Conservation (phyloP, 2,329 filamentous ascomycete genomes). For the Penicillium sp. region DNA sequence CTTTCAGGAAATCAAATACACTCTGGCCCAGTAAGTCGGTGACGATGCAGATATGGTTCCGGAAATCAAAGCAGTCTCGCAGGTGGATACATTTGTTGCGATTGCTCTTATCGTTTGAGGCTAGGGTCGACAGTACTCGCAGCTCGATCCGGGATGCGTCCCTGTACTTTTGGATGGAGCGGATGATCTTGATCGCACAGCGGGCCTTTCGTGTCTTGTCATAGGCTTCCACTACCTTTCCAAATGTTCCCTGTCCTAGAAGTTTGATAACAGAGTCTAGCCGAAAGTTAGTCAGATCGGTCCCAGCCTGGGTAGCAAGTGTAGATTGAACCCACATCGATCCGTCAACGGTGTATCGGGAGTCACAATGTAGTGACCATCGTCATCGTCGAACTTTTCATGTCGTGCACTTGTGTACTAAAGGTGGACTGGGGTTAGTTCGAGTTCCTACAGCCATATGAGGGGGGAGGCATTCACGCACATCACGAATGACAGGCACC, state of each 20-base stretch:
- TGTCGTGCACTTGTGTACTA: constrained; percentile 52
- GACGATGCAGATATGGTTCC: constrained; percentile 90
- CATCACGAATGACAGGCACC: constrained; percentile 60
- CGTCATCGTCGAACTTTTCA: constrained; percentile 88
- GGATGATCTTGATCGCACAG: constrained; percentile 96
- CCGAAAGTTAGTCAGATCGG: constrained; percentile 12
- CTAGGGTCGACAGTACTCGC: constrained; percentile 84
- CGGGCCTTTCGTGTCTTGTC: constrained; percentile 74
- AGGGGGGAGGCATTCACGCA: constrained; percentile 40
- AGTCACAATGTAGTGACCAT: constrained; percentile 93
- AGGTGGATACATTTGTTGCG: constrained; percentile 96
- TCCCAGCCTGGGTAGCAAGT: background rate
- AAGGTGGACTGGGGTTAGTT: background rate
- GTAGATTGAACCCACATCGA: constrained; percentile 66
- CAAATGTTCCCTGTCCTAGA: constrained; percentile 94
- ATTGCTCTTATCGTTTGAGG: constrained; percentile 87
- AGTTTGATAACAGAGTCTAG: constrained; percentile 84
- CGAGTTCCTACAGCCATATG: background rate
- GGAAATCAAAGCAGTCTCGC: constrained; percentile 94
- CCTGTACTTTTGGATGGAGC: constrained; percentile 96
- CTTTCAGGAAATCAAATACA: constrained; percentile 97
- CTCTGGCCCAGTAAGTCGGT: constrained; percentile 83
- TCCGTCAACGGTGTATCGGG: constrained; percentile 83
- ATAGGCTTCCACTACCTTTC: constrained; percentile 92
- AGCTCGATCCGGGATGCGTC: constrained; percentile 95